Evolutionary conservation across 305 asterid species (phyloP).

Genomic region (Fraxinus dipetala): DNA sequence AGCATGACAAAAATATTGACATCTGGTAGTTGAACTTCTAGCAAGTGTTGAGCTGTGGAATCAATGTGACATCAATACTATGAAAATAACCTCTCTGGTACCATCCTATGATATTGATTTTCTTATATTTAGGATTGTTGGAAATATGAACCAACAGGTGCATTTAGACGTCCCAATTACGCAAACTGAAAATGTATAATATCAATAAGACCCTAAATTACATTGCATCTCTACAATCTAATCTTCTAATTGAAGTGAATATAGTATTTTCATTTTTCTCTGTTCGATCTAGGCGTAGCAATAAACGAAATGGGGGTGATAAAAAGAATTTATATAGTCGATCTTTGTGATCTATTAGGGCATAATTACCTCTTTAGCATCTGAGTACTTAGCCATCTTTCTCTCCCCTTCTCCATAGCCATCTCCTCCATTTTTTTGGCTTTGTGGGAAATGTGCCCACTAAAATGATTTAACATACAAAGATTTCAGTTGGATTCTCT

Average conservation of each 20-base stretch:
- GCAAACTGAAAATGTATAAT: too few species aligned
- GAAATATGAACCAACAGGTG: neutral
- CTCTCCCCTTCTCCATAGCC: constrained; percentile 26
- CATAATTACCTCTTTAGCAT: constrained; percentile 38
- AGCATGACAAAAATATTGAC: constrained; percentile 11
- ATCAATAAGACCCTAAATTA: neutral
- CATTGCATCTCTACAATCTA: neutral
- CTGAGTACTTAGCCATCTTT: constrained; percentile 21
- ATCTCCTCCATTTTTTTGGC: constrained; percentile 35
- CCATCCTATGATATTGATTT: neutral
- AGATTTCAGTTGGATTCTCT: neutral
- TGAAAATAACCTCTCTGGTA: constrained; percentile 27
- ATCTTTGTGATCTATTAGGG: neutral
- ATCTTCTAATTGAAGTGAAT: too few species aligned
- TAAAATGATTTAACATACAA: constrained; percentile 23
- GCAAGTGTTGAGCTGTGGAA: constrained; percentile 1
- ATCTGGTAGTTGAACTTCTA: constrained; percentile 13
- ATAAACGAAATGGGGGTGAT: neutral
- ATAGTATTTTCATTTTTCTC: neutral
- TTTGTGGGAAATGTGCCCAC: constrained; percentile 76
- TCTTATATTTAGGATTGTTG: neutral
- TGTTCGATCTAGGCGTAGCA: neutral
- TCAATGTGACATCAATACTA: constrained; percentile 28
- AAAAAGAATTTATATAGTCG: neutral
- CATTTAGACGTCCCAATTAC: neutral